Percentiles rank a stretch among this genome's conserved stretches.
Conservation (phyloP, 73 alveolate species). For the Strombidium stylifer region DNA sequence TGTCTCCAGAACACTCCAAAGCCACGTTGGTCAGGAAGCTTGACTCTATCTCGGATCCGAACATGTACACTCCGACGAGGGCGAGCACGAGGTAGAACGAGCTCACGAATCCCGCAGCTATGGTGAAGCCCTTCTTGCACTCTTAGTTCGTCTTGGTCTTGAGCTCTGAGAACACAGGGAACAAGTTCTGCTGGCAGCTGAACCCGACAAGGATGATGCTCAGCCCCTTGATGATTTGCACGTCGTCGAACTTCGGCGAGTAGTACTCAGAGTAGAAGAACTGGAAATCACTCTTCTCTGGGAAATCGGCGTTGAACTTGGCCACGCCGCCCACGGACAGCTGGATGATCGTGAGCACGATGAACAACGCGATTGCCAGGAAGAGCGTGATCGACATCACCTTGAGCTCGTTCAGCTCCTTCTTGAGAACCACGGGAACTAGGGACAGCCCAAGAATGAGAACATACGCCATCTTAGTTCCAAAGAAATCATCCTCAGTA, state of each 20-base stretch:
- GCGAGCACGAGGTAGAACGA: not conserved
- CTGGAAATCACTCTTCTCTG: no score
- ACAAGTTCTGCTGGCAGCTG: constrained; percentile 26
- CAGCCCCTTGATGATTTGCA: no score
- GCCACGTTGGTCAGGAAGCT: no score
- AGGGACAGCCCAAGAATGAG: not conserved
- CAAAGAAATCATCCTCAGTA: no score
- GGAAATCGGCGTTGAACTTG: no score
- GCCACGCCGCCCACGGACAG: no score
- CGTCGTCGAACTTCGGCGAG: no score
- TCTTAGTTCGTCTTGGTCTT: constrained; percentile 2
- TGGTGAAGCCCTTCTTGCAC: not conserved
- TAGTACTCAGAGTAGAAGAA: no score
- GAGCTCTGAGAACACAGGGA: constrained; percentile 14
- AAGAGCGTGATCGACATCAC: no score
- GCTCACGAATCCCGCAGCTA: constrained; percentile 13
- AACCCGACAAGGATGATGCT: no score
- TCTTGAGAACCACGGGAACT: constrained; percentile 15
- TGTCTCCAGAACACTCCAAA: not conserved
- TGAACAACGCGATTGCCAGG: no score
- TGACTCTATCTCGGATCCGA: constrained; percentile 3
- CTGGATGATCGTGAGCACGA: no score
- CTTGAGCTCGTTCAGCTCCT: constrained; percentile 10
- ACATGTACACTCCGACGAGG: constrained; percentile 1
- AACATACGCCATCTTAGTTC: not conserved